Evolutionary conservation across 1,284 basidiomycete species (phyloP).

Genomic region (Phylloporus sp.): DNA sequence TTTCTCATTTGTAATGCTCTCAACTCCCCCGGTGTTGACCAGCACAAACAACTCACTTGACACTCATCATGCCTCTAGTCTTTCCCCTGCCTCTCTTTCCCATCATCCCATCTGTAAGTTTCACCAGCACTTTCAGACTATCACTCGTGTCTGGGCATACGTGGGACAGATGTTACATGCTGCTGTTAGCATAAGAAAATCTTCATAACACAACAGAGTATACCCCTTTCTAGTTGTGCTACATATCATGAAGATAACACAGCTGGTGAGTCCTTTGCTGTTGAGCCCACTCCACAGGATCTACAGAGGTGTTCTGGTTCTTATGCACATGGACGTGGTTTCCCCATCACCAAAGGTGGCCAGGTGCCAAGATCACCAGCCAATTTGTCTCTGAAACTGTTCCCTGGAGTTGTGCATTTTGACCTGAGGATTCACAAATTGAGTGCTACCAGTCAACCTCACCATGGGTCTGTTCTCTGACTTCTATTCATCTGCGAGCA

Average conservation of each 20-base stretch:
- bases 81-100: too few species aligned
- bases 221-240: not conserved
- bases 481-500: not conserved
- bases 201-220: too few species aligned
- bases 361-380: slow-evolving; percentile 1
- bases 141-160: too few species aligned
- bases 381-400: not conserved
- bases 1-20: not conserved
- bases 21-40: not conserved
- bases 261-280: not conserved
- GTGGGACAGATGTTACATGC: too few species aligned
- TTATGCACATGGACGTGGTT: not conserved
- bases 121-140: too few species aligned
- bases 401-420: too few species aligned
- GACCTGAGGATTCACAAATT: slow-evolving; percentile 3
- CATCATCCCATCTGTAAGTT: too few species aligned
- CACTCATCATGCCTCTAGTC: too few species aligned
- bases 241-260: not conserved
- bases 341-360: not conserved
- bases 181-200: too few species aligned
- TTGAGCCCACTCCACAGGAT: not conserved
- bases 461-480: slow-evolving; percentile 14
- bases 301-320: not conserved
- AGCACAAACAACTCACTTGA: too few species aligned
- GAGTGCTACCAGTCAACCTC: slow-evolving; percentile 1